These are phyloP conservation scores for Aspergillus jensenii DNA, from an alignment of 2,329 filamentous ascomycete genomes.

Conservation along the genomic window DNA sequence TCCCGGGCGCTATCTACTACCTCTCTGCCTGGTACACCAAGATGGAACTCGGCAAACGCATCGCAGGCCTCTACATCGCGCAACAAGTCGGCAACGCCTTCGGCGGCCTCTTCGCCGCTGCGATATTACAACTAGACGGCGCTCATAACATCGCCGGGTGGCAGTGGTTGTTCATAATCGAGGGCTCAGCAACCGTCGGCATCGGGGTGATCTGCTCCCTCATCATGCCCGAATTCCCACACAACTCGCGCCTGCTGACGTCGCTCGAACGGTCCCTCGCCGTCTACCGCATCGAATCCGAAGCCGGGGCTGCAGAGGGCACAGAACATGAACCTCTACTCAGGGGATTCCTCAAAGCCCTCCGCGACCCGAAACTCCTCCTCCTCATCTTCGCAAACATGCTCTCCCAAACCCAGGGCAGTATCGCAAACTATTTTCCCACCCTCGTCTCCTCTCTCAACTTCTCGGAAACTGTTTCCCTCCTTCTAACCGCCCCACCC, in stretches of 20 bases:
- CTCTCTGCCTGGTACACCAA: slow-evolving; percentile 45
- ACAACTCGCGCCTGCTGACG: slow-evolving; percentile 38
- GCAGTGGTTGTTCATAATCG: slow-evolving; percentile 54
- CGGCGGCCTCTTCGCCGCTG: slow-evolving; percentile 28
- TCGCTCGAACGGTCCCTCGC: slow-evolving; percentile 22
- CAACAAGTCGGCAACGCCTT: slow-evolving; percentile 29
- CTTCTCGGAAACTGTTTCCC: slow-evolving; percentile 36
- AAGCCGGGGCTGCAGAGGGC: slow-evolving; percentile 42
- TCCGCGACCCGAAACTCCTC: slow-evolving; percentile 39
- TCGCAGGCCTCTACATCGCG: slow-evolving; percentile 30
- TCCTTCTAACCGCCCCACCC: slow-evolving; percentile 50
- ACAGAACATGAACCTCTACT: slow-evolving; percentile 31
- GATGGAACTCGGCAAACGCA: slow-evolving; percentile 29
- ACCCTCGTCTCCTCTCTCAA: slow-evolving; percentile 24
- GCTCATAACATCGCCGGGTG: slow-evolving; percentile 48
- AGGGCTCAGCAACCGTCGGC: slow-evolving; percentile 32
- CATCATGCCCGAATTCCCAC: slow-evolving; percentile 42
- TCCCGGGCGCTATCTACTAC: slow-evolving; percentile 46
- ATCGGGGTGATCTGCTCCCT: slow-evolving; percentile 32
- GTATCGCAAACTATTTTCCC: slow-evolving; percentile 29
- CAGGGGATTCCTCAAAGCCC: slow-evolving; percentile 26
- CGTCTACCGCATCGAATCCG: slow-evolving; percentile 30
- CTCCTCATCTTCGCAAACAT: slow-evolving; percentile 42
- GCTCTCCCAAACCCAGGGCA: slow-evolving; percentile 40
- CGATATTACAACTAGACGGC: slow-evolving; percentile 25